These are phyloP conservation scores for Kockovaella imperatae DNA, from an alignment of 768 basidiomycete species.

Conservation along the genomic window DNA sequence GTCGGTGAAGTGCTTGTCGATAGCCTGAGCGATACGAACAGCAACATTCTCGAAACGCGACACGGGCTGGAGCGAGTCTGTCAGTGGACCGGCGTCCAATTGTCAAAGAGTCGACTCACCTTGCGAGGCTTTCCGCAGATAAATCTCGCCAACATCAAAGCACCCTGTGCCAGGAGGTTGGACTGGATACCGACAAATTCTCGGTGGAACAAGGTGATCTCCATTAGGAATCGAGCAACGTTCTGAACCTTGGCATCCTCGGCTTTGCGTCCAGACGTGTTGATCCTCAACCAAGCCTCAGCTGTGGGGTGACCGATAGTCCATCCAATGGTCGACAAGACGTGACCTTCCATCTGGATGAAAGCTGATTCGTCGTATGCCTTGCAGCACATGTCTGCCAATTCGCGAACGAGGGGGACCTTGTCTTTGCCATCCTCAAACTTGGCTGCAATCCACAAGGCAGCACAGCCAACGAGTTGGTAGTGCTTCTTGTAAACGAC, in stretches of 20 bases:
- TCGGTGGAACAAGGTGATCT: slow-evolving; percentile 94
- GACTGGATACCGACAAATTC: slow-evolving; percentile 83
- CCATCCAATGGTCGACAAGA: slow-evolving; percentile 94
- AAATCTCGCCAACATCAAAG: slow-evolving; percentile 79
- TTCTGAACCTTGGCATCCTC: slow-evolving; percentile 90
- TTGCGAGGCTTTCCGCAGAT: slow-evolving; percentile 73
- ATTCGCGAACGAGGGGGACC: slow-evolving; percentile 88
- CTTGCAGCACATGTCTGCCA: slow-evolving; percentile 88
- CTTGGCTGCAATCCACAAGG: slow-evolving; percentile 98
- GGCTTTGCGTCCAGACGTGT: slow-evolving; percentile 49
- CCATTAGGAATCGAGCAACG: slow-evolving; percentile 96
- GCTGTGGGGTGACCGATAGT: slow-evolving; percentile 93
- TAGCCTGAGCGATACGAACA: slow-evolving; percentile 70
- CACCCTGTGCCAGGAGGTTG: slow-evolving; percentile 80
- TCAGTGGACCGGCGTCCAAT: neutral
- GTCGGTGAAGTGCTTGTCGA: slow-evolving; percentile 78
- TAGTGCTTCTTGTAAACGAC: slow-evolving; percentile 99
- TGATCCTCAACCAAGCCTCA: slow-evolving; percentile 83
- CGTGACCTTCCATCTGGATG: slow-evolving; percentile 98
- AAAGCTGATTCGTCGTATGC: slow-evolving; percentile 97
- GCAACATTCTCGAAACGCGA: slow-evolving; percentile 18
- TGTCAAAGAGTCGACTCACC: slow-evolving; percentile 43
- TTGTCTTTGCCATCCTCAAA: slow-evolving; percentile 99
- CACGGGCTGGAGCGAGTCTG: slow-evolving; percentile 6
- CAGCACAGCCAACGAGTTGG: slow-evolving; percentile 95